Evolutionary conservation across 2,329 filamentous ascomycete genomes (phyloP).

Genomic region (Cytospora piceae): DNA sequence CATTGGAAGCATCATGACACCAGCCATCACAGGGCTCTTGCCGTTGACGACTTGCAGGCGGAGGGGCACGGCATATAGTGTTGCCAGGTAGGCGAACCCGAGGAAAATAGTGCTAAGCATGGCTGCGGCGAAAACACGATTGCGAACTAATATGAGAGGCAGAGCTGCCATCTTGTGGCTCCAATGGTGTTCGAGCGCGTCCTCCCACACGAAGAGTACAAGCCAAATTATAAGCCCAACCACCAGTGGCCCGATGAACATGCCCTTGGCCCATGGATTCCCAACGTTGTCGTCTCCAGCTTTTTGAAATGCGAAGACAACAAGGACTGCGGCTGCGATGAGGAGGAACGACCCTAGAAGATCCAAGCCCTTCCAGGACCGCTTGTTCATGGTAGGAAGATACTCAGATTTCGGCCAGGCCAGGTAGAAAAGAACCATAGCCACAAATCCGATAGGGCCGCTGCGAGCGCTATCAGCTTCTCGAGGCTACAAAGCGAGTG

Average conservation of each 20-base stretch:
- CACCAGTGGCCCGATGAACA: constrained; percentile 49
- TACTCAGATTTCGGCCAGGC: constrained; percentile 54
- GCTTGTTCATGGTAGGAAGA: constrained; percentile 43
- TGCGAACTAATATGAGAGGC: constrained; percentile 52
- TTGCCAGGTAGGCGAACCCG: constrained; percentile 55
- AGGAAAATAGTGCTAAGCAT: constrained; percentile 51
- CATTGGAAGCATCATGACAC: constrained; percentile 58
- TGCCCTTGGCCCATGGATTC: constrained; percentile 46
- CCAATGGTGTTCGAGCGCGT: constrained; percentile 38
- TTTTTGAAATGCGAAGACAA: constrained; percentile 63
- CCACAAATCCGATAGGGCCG: constrained; percentile 53
- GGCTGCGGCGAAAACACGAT: constrained; percentile 49
- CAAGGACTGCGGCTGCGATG: constrained; percentile 55
- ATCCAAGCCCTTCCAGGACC: constrained; percentile 56
- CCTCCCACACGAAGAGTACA: constrained; percentile 47
- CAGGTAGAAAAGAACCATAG: constrained; percentile 51
- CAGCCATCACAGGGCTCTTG: constrained; percentile 50
- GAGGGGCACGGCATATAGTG: constrained; percentile 54
- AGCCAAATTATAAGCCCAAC: constrained; percentile 43
- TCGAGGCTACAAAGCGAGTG: too few species aligned
- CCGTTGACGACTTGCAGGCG: constrained; percentile 55
- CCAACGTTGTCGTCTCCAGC: constrained; percentile 40
- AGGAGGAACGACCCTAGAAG: constrained; percentile 57
- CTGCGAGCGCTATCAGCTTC: constrained; percentile 39
- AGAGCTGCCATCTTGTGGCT: constrained; percentile 46